Percentiles rank a stretch among this genome's conserved stretches.
Evolutionary conservation across 108 stramenopile species (phyloP).

Genomic region (Pseudonitzschia multistriata): DNA sequence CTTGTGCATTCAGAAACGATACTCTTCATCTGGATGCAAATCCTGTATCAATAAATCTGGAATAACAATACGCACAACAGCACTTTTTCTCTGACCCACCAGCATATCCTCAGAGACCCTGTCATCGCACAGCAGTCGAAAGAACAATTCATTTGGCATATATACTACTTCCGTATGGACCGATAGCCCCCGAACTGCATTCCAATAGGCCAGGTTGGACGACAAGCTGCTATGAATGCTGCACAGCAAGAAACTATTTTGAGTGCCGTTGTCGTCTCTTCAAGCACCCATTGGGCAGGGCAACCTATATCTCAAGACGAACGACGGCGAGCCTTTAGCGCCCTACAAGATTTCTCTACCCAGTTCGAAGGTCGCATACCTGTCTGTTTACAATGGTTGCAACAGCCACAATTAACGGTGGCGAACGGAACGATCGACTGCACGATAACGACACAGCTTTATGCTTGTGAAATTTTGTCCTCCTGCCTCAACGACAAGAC

Average conservation of each 20-base stretch:
- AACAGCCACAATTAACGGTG: conserved; percentile 27
- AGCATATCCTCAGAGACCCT: no score
- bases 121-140: no score
- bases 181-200: no score
- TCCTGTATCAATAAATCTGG: no score
- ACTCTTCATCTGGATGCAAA: no score
- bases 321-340: conserved; percentile 59
- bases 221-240: no score
- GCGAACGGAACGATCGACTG: conserved; percentile 47
- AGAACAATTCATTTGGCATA: no score
- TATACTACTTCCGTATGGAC: no score
- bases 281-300: conserved; percentile 41
- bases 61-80: no score
- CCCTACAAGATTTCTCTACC: conserved; percentile 73
- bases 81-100: no score
- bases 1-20: no score
- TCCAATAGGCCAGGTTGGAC: neutral
- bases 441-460: conserved; percentile 72
- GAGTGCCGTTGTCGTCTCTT: conserved; percentile 76
- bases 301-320: conserved; percentile 44
- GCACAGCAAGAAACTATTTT: conserved; percentile 60
- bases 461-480: conserved; percentile 63
- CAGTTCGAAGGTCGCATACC: conserved; percentile 63
- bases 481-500: conserved; percentile 47
- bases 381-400: conserved; percentile 50